Base-by-base conservation (phyloP, 1,139 yeast species). In the Debaryomyces udenii region DNA sequence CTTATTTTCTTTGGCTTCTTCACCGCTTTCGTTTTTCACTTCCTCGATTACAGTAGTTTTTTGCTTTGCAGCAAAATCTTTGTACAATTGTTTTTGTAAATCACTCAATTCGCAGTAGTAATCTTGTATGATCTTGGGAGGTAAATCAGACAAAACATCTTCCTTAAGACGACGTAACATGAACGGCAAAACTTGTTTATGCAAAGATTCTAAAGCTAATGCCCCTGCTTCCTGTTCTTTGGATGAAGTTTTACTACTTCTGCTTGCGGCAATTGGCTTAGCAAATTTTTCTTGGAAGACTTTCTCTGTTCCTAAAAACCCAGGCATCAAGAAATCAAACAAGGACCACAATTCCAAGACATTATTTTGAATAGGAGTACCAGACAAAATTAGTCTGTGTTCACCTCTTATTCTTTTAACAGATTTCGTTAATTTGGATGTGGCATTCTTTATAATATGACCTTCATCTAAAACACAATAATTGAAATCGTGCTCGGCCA, bases 391-490 rank as follows among this genome's bases (percentile, higher is more conserved):
- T 49, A 94, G 76, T 41, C 99, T 71, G 63, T 94, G 99, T 49
- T 91, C 91, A 1, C 99, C 95, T 44, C 76, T 73, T 22, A 93
- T 70, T 47, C 76, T 70, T 59, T 93, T 94, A 9, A 93, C 97
- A 1, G 96, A 83, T 55, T 86, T 86, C 1, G 98, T 85, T 42
- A 94, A 72, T 60, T 91, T 93, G 0, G 98, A 88, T 38, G 81
- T 76, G 0, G 98, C 82, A 61, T 93, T 94, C 67, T 93, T 93
- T 57, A 94, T 93, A 39, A 93, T 90, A 63, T 94, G 99, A 29
- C 99, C 99, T 68, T 94, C 99, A 66, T 94, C 99, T 49, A 94
- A 68, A 6, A 93, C 96, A 69, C 98, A 93, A 58, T 94, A 94
- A 62, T 94, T 93, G 71, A 86, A 94, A 56, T 84, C 87, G 49